Base-by-base conservation (phyloP, 306 rosid species). In the Pueraria montana region DNA sequence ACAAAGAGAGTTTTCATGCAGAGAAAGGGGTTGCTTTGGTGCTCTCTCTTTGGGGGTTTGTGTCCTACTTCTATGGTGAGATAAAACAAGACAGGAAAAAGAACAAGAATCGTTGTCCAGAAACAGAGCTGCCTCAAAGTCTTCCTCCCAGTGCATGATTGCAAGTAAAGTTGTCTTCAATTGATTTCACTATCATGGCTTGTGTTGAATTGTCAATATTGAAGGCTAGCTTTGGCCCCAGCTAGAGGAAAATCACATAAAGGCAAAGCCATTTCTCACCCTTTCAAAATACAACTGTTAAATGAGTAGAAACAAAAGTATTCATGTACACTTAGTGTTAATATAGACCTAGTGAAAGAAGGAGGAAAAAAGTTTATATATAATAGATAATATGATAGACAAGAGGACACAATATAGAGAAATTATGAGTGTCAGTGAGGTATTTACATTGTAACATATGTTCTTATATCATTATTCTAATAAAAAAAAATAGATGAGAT, bases 1-100 rank as follows among this genome's bases (percentile, higher is more conserved):
- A 83, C 86, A 56, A 77, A 30, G 97, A 95, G 82, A 93, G 24
- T 9, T 95, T 95, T 72, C 83, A 87, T 36, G 88, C 90, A 11
- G 93, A 90, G 67, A 95, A 93, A 32, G 97, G 93, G 5, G 87
- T 95, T 4, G 81, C 97, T 20, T 84, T 95, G 84, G 95, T 32
- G 10, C 92, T 95, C 8, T 88, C 94, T 61, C 91, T 93, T 0
- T 93, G 97, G 98, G 98, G 98, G 0, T 91, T 95, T 76, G 83
- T 84, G 61, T 95, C 97, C 2, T 95, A 93, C 78, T 91, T 95
- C 55, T 93, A 88, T n/a, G 97, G 97, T 6, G 98, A 91, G 68
- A 49, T 85, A 1, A 89, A 92, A 86, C 82, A 85, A 26, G 58
- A 6, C 48, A 86, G 82, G 67, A 50, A 89, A 61, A 85, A 43